These are phyloP conservation scores for Venturiaceae sp. DNA, from an alignment of 2,329 filamentous ascomycete species.

Conservation along the genomic window DNA sequence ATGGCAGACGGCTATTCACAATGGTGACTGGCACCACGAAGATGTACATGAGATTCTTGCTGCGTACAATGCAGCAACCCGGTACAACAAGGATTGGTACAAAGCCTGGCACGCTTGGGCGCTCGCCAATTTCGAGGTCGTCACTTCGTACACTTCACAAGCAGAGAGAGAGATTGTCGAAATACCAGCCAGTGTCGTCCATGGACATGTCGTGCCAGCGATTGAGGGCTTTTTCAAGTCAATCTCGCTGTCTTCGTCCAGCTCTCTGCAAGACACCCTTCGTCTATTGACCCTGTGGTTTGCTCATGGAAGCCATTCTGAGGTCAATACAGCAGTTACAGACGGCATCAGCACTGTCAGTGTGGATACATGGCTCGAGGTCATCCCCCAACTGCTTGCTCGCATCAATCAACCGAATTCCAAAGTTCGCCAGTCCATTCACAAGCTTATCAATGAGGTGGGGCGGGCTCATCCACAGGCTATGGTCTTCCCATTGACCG, in stretches of 20 bases:
- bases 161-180: slow-evolving; percentile 49
- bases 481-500: slow-evolving; percentile 90
- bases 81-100: slow-evolving; percentile 92
- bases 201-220: slow-evolving; percentile 87
- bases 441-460: slow-evolving; percentile 85
- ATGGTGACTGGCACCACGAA: slow-evolving; percentile 80
- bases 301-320: slow-evolving; percentile 75
- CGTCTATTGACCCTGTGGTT: slow-evolving; percentile 94
- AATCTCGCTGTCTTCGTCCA: slow-evolving; percentile 82
- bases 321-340: slow-evolving; percentile 80
- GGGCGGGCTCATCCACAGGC: slow-evolving; percentile 93
- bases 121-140: slow-evolving; percentile 95
- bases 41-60: slow-evolving; percentile 79
- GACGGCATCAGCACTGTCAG: slow-evolving; percentile 88
- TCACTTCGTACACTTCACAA: slow-evolving; percentile 66
- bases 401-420: slow-evolving; percentile 93
- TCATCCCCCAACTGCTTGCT: slow-evolving; percentile 94
- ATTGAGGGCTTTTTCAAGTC: slow-evolving; percentile 97
- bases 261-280: slow-evolving; percentile 90
- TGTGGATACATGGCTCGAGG: slow-evolving; percentile 96
- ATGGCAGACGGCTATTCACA: slow-evolving; percentile 81
- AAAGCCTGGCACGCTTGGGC: slow-evolving; percentile 99
- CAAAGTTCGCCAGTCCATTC: slow-evolving; percentile 80
- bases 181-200: slow-evolving; percentile 58
- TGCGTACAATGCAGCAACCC: slow-evolving; percentile 87